These are phyloP conservation scores for Fusarium graminum DNA, from an alignment of 2,329 filamentous ascomycete genomes.

Conservation along the genomic window DNA sequence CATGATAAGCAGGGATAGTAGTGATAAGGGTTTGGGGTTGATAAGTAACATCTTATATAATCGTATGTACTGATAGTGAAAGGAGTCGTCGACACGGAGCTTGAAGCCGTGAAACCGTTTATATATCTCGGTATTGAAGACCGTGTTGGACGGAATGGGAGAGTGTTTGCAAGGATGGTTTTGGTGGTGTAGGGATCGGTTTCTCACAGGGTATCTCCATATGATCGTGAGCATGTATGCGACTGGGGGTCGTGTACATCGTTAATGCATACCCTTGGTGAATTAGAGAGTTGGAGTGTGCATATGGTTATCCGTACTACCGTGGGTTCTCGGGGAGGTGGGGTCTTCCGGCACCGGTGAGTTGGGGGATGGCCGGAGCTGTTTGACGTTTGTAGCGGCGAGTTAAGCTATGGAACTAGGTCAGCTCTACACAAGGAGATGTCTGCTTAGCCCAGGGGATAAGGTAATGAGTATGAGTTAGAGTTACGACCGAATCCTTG, in stretches of 20 bases:
- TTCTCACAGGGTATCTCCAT: conserved; percentile 19
- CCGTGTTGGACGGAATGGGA: conserved; percentile 1
- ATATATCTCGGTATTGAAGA: conserved; percentile 4
- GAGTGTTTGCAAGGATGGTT: conserved; percentile 16
- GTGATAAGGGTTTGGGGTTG: conserved; percentile 33
- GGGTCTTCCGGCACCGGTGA: conserved; percentile 12
- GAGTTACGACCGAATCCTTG: background rate
- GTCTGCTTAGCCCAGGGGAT: background rate
- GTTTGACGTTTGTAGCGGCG: background rate
- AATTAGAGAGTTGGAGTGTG: background rate
- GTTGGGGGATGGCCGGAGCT: conserved; percentile 9
- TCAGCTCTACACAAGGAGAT: background rate
- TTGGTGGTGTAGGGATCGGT: conserved; percentile 24
- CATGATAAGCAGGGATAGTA: conserved; percentile 31
- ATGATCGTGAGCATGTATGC: background rate
- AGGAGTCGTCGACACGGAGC: conserved; percentile 8
- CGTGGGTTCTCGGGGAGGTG: background rate
- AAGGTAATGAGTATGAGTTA: background rate
- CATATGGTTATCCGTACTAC: background rate
- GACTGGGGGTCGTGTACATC: background rate
- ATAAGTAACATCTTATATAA: conserved; percentile 13
- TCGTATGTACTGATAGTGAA: conserved; percentile 20
- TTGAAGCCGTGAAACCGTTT: conserved; percentile 27
- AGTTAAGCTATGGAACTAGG: background rate
- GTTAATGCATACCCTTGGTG: background rate